phyloP scores from a whole-genome alignment of 2,329 filamentous ascomycete species.

The Alternaria conjuncta region DNA sequence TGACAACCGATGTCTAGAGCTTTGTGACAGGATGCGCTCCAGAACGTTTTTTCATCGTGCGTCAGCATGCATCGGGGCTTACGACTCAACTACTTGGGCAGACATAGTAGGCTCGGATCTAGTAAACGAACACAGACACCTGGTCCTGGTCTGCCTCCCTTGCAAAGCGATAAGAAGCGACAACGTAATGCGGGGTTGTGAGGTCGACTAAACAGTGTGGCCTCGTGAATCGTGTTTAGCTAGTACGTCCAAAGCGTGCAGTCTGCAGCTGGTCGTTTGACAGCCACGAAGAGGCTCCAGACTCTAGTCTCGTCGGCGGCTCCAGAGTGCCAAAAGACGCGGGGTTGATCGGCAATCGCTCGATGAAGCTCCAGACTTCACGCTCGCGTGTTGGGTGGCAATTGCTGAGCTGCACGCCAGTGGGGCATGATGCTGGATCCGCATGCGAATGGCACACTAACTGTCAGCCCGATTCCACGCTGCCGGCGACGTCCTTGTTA shows the following conservation, averaged over 20 bases:
- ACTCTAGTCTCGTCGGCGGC: constrained; percentile 11
- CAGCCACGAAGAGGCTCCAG: constrained; percentile 5
- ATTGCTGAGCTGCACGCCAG: constrained; percentile 19
- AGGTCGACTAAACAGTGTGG: neutral
- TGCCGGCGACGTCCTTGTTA: constrained; percentile 19
- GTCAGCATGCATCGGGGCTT: constrained; percentile 21
- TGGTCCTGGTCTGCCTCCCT: constrained; percentile 1
- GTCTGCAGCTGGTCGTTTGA: neutral
- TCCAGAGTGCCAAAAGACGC: constrained; percentile 20
- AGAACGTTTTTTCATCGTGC: constrained; percentile 5
- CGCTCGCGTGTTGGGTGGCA: constrained; percentile 23
- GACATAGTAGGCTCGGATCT: constrained; percentile 7
- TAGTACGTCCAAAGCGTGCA: neutral
- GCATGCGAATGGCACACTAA: constrained; percentile 30
- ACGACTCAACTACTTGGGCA: constrained; percentile 1
- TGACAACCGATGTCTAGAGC: neutral
- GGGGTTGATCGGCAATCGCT: constrained; percentile 28
- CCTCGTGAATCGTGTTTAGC: neutral
- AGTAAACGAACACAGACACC: constrained; percentile 18
- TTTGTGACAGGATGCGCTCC: neutral
- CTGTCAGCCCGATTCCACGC: constrained; percentile 35
- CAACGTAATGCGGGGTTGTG: constrained; percentile 4
- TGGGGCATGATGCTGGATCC: constrained; percentile 27
- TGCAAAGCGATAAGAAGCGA: neutral
- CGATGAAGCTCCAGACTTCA: constrained; percentile 22